Base-by-base conservation (phyloP, 2,329 filamentous ascomycete genomes). In the Diaporthe sp. region DNA sequence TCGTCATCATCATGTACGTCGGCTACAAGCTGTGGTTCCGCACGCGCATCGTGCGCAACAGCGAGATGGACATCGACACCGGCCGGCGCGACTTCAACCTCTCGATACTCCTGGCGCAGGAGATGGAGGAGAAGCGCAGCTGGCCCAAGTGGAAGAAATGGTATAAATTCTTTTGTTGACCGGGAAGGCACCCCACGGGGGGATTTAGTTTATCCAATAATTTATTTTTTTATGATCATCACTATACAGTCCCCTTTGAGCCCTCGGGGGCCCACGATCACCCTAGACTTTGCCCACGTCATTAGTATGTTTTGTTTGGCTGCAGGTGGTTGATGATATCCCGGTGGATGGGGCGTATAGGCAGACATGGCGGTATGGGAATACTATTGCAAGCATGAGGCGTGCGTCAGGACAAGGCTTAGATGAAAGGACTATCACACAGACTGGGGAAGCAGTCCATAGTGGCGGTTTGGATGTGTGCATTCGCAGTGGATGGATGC, bases 31-130 rank as follows among this genome's bases (percentile, higher is more conserved):
- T 97, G 44, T 93, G 87, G 83, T 94, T 90, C 81, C 88, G 87
- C 73, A 97, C 95, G 2, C 85, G 87, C 2, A 87, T 94, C 73
- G 88, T 98, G 56, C 87, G 88, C 25, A 84, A 89, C 44, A 86
- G 88, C 68, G 93, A 97, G 76, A 97, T 98, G 92, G 96, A 98
- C 83, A 85, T 98, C 76, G 90, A 93, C 75, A 97, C 95, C 0
- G 96, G 96, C 3, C 91, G 95, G 37, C 88, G 96, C 35, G 95
- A 98, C 80, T 89, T 98, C 73, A 96, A 98, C 81, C 85, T 98
- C 58, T 91, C 92, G 37, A 90, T 94, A 75, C 84, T 98, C 66
- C 87, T 97, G 66, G 92, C 92, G 55, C 93, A 97, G 82, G 96
- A 98, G 86, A 85, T 88, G 51, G 92, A 93, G 70, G 95, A 98